These are phyloP conservation scores for Alternaria burnsii DNA, from an alignment of 2,329 filamentous ascomycete species.

Conservation along the genomic window DNA sequence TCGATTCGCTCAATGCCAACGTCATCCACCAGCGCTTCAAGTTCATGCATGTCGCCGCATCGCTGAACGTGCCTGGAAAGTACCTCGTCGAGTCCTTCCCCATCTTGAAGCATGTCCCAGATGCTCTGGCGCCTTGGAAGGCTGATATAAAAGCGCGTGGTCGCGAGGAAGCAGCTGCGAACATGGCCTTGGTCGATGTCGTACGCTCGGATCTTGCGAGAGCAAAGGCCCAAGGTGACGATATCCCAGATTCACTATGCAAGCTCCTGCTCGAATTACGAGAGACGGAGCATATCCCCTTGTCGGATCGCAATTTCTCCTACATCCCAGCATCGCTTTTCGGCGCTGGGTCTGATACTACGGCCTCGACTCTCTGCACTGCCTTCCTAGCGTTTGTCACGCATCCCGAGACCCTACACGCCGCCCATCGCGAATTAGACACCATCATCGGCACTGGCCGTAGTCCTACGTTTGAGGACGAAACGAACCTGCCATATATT, in stretches of 20 bases:
- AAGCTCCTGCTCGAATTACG: slow-evolving; percentile 55
- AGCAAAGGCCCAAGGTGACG: slow-evolving; percentile 44
- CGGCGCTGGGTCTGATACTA: slow-evolving; percentile 62
- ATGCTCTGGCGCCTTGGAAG: slow-evolving; percentile 59
- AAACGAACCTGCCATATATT: slow-evolving; percentile 49
- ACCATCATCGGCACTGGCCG: slow-evolving; percentile 40
- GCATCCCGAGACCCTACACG: slow-evolving; percentile 55
- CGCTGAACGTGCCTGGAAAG: slow-evolving; percentile 57
- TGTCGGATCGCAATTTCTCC: slow-evolving; percentile 55
- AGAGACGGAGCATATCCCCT: slow-evolving; percentile 50
- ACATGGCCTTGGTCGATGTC: slow-evolving; percentile 53
- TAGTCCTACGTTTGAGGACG: slow-evolving; percentile 50
- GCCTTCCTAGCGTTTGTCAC: slow-evolving; percentile 60
- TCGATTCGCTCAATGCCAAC: slow-evolving; percentile 58
- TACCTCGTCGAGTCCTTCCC: slow-evolving; percentile 60
- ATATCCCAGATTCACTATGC: slow-evolving; percentile 55
- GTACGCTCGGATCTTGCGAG: slow-evolving; percentile 53
- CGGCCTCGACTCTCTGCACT: slow-evolving; percentile 57
- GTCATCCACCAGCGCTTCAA: slow-evolving; percentile 59
- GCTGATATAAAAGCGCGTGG: slow-evolving; percentile 53
- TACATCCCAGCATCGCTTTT: slow-evolving; percentile 57
- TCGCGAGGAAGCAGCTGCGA: slow-evolving; percentile 50
- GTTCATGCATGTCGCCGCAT: slow-evolving; percentile 60
- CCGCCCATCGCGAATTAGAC: slow-evolving; percentile 56
- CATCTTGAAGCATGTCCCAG: slow-evolving; percentile 55